phyloP scores from a whole-genome alignment of 345 rosid genomes.

The Boechera stricta region DNA sequence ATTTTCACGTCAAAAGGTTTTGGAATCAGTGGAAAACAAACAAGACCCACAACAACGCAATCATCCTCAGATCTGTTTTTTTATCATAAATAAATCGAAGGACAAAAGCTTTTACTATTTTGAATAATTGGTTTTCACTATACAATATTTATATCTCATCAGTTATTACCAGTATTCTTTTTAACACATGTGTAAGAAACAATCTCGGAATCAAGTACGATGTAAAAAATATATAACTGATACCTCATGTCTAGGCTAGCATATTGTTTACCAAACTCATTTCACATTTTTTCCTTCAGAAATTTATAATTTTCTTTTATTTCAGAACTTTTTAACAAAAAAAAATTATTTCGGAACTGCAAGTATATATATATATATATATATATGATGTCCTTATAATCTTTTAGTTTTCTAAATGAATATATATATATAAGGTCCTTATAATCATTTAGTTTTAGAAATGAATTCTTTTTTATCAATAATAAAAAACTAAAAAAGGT shows the following conservation, averaged over 20 bases:
- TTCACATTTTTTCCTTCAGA: background rate
- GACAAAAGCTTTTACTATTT: slow-evolving; percentile 16
- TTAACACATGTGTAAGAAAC: slow-evolving; percentile 35
- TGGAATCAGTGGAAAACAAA: slow-evolving; percentile 44
- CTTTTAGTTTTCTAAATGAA: too few species aligned
- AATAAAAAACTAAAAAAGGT: too few species aligned
- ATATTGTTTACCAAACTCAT: background rate
- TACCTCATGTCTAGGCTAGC: background rate
- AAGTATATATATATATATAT: too few species aligned
- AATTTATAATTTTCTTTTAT: too few species aligned
- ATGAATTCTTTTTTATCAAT: too few species aligned
- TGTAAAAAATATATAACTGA: slow-evolving; percentile 17
- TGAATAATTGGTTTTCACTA: slow-evolving; percentile 35
- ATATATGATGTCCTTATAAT: too few species aligned
- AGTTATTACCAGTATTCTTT: slow-evolving; percentile 32
- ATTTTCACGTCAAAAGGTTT: slow-evolving; percentile 33
- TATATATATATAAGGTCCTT: too few species aligned
- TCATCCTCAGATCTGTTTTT: slow-evolving; percentile 39
- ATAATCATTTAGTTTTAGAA: too few species aligned
- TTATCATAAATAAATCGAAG: slow-evolving; percentile 33
- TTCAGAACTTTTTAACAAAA: too few species aligned
- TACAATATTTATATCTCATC: slow-evolving; percentile 16
- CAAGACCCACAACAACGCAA: slow-evolving; percentile 40
- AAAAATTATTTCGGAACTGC: too few species aligned
- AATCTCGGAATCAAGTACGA: slow-evolving; percentile 37